Base-by-base conservation (phyloP, 2,329 filamentous ascomycete genomes). In the Sporothrix humicola region DNA sequence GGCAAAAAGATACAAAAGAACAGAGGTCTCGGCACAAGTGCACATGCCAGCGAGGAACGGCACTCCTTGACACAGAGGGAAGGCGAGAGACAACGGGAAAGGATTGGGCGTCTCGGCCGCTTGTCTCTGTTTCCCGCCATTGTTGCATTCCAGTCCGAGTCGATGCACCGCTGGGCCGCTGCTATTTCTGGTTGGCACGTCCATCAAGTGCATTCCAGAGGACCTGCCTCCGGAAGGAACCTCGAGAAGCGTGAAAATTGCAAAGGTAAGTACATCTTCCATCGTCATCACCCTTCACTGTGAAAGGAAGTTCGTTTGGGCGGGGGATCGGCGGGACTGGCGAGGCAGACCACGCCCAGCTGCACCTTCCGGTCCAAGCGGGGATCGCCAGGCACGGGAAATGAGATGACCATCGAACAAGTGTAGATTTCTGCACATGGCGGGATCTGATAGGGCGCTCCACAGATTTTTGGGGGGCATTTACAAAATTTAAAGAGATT, bases 321-420 rank as follows among this genome's bases (percentile, higher is more conserved):
- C 31, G 7, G 31, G 26, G 12, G 37, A 46, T 46, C 59, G 59
- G 42, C 59, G 37, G n/a, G 5, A 5, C 17, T 15, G 42, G 26
- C n/a, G 58, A 52, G 65, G 65, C 61, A 20, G 17, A 26, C 42
- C 61, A 46, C 15, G 23, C 46, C 23, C 13, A 9, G 10, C 31
- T 50, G 15, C 63, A 69, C 66, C 66, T 69, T 69, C 66, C 66
- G 50, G 26, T 42, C 58, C 54, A n/a, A 50, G 54, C 13, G 17
- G 44, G 9, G 44, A 61, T 71, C 44, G 69, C 26, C 54, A 63
- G 44, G 46, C 23, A 37, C 44, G 26, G 48, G 54, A 68, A 52
- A 68, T 68, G 46, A 68, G 46, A 52, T 50, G 44, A 1, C 17
- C 31, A 42, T 61, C 42, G 26, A 8, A 2, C 17, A 23, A n/a